These are phyloP conservation scores for Danielia oregonensis DNA, from an alignment of 805 yeast genomes.

Conservation along the genomic window DNA sequence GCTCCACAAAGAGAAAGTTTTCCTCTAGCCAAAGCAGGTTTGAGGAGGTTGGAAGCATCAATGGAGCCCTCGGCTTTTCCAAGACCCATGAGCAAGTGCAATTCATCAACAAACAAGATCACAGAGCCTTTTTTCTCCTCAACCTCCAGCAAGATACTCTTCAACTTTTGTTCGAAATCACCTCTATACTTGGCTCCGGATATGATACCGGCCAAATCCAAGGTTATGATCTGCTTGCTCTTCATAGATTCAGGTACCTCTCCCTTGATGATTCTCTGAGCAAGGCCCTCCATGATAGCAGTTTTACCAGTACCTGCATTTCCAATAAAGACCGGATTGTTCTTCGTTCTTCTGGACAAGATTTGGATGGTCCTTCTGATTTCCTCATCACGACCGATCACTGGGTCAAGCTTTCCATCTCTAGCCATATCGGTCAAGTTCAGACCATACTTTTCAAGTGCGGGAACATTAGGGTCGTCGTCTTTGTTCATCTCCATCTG, in stretches of 20 bases:
- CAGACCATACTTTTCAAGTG: constrained; percentile 79
- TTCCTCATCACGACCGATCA: constrained; percentile 95
- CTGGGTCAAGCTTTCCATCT: constrained; percentile 92
- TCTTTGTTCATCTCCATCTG: constrained; percentile 43
- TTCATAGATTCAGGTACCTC: constrained; percentile 95
- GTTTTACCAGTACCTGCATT: constrained; percentile 98
- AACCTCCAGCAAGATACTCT: constrained; percentile 75
- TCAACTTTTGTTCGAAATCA: constrained; percentile 89
- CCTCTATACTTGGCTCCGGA: constrained; percentile 96
- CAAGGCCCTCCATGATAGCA: constrained; percentile 93
- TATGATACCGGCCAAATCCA: constrained; percentile 84
- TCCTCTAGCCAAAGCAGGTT: constrained; percentile 93
- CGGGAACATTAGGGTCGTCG: constrained; percentile 55
- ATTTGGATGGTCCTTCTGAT: constrained; percentile 91
- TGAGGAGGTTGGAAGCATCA: constrained; percentile 89
- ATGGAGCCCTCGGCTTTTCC: constrained; percentile 95
- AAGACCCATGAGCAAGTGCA: constrained; percentile 82
- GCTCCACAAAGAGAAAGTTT: constrained; percentile 93
- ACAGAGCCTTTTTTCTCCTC: constrained; percentile 73
- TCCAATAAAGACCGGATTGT: constrained; percentile 93
- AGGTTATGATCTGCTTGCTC: constrained; percentile 74
- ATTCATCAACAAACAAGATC: constrained; percentile 85
- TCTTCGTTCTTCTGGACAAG: constrained; percentile 86
- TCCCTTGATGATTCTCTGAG: constrained; percentile 85
- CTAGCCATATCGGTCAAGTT: constrained; percentile 83